Base-by-base conservation (phyloP, 2,329 filamentous ascomycete genomes). In the Fusarium sp. region DNA sequence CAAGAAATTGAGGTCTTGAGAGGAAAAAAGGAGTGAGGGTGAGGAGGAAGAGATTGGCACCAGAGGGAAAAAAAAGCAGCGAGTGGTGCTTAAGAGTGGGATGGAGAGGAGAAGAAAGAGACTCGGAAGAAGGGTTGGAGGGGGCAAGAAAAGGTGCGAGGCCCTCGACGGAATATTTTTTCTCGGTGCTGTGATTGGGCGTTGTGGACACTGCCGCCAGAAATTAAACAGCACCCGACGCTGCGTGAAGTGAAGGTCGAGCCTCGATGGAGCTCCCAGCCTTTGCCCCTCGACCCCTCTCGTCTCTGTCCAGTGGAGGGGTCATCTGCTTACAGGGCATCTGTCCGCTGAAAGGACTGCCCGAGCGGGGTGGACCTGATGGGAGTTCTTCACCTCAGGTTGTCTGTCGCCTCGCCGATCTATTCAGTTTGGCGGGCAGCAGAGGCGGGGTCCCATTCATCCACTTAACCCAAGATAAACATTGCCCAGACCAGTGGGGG, bases 81-180 rank as follows among this genome's bases (percentile, higher is more conserved):
- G 58, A 62, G 59, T 58, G 64, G 66, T 70, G 59, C 55, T 69
- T 69, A 54, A 53, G 61, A 66, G 67, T 69, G 67, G 69, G 67
- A 70, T 71, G 64, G 67, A 64, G 68, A 67, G 65, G 65, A 66
- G 66, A 70, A 73, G 68, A 70, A 70, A 65, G 61, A 71, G 65
- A 62, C 50, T 62, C 61, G 67, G 67, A 67, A 70, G 56, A 63
- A 67, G 59, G 58, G 59, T 68, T 65, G 64, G 68, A 70, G 71
- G 70, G 73, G 73, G 69, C 67, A 69, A 72, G 70, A 67, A 72
- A 74, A 72, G 65, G 71, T 73, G 73, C 64, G 70, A 76, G 60
- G 65, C 63, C 65, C 67, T 72, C 60, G 67, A 70, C 65, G 73
- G 71, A 76, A 73, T 77, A 19, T 77, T 77, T 77, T 76, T 75